phyloP scores from a whole-genome alignment of 345 rosid genomes.

The Populus deltoides region DNA sequence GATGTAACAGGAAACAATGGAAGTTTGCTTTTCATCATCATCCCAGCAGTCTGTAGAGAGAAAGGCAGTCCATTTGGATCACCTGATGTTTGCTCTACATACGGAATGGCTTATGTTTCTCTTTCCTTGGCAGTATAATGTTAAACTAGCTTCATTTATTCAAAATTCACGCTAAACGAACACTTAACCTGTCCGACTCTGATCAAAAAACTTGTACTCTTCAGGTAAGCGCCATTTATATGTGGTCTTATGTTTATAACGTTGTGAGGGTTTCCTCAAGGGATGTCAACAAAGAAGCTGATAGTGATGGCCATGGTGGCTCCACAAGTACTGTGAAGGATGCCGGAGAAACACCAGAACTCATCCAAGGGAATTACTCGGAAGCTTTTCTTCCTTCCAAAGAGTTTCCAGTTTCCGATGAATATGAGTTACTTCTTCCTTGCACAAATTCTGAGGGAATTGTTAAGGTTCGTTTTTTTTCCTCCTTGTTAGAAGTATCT shows the following conservation, averaged over 20 bases:
- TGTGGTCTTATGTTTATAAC: constrained; percentile 43
- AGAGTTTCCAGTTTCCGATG: constrained; percentile 3
- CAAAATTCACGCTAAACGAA: neutral
- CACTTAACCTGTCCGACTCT: no score
- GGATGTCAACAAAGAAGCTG: constrained; percentile 13
- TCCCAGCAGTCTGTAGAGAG: constrained; percentile 44
- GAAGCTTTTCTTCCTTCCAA: constrained; percentile 25
- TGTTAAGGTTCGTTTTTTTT: no score
- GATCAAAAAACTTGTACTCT: no score
- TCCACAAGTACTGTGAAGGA: constrained; percentile 2
- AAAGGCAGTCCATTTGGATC: constrained; percentile 39
- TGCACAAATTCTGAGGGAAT: constrained; percentile 1
- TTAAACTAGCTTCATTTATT: no score
- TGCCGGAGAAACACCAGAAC: constrained; percentile 8
- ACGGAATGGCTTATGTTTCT: constrained; percentile 40
- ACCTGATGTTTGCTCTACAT: constrained; percentile 15
- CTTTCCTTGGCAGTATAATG: constrained; percentile 46
- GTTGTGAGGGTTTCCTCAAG: constrained; percentile 27
- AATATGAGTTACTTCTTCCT: neutral
- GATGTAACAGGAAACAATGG: constrained; percentile 9
- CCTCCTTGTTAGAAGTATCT: no score
- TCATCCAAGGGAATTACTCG: neutral
- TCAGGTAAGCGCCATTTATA: constrained; percentile 37
- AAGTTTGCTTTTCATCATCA: constrained; percentile 39
- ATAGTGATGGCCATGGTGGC: neutral